Evolutionary conservation across 2,329 filamentous ascomycete species (phyloP).

Genomic region (Ophiostoma perfectum): DNA sequence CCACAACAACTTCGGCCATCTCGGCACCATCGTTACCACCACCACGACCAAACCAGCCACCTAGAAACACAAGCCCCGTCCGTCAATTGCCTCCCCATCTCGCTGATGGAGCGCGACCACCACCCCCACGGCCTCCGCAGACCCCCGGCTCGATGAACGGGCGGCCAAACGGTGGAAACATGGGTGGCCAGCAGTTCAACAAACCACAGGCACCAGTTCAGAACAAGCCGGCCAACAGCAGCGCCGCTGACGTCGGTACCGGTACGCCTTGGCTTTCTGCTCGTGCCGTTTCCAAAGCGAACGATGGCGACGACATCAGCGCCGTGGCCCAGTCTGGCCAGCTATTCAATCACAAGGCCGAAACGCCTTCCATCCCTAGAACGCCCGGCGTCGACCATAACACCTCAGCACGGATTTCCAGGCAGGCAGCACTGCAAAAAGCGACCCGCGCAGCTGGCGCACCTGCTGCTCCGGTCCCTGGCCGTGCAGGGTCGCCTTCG

Average conservation of each 20-base stretch:
- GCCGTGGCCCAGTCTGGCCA: conserved; percentile 43
- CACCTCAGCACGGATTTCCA: conserved; percentile 44
- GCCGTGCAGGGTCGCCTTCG: not conserved
- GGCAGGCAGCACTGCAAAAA: conserved; percentile 4
- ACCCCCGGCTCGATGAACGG: conserved; percentile 19
- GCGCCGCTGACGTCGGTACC: not conserved
- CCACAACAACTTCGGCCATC: conserved; percentile 26
- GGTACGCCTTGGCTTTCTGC: conserved; percentile 65
- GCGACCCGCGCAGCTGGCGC: conserved; percentile 5
- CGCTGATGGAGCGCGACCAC: conserved; percentile 16
- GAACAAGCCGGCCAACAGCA: not conserved
- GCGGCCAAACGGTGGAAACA: conserved; percentile 15
- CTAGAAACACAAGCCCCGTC: conserved; percentile 24
- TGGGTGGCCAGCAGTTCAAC: conserved; percentile 22
- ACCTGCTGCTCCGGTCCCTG: not conserved
- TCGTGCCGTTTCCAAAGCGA: conserved; percentile 54
- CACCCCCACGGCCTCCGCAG: conserved; percentile 25
- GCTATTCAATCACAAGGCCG: conserved; percentile 66
- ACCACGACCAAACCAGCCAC: conserved; percentile 27
- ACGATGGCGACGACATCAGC: conserved; percentile 37
- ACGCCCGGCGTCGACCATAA: conserved; percentile 82
- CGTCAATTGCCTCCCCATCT: conserved; percentile 26
- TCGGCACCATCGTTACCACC: conserved; percentile 24
- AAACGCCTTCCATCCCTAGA: conserved; percentile 81
- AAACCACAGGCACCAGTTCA: conserved; percentile 21